These are phyloP conservation scores for Chaetomiaceae sp. DNA, from an alignment of 2,329 filamentous ascomycete genomes.

Conservation along the genomic window DNA sequence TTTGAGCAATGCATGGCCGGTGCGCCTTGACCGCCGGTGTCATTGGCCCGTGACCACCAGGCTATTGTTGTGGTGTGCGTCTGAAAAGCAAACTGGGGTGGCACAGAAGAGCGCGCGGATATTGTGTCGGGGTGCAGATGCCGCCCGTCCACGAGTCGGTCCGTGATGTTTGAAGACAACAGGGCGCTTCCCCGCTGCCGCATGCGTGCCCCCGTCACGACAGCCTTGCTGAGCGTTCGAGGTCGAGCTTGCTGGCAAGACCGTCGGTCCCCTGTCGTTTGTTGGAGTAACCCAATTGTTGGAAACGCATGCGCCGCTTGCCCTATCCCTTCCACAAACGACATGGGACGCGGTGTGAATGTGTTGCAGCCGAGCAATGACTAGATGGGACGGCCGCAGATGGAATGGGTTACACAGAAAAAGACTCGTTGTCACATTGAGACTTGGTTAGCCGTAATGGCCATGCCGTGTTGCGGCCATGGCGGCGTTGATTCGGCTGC, in stretches of 20 bases:
- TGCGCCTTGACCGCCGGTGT: slow-evolving; percentile 3
- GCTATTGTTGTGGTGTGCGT: slow-evolving; percentile 21
- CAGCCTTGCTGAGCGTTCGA: background rate
- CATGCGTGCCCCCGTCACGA: background rate
- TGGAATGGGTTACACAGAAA: slow-evolving; percentile 15
- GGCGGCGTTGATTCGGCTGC: background rate
- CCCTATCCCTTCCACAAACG: slow-evolving; percentile 9
- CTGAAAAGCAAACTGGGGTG: slow-evolving; percentile 23
- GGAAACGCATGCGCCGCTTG: slow-evolving; percentile 14
- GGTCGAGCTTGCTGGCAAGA: no score
- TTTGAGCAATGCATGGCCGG: slow-evolving; percentile 17
- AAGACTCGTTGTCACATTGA: slow-evolving; percentile 7
- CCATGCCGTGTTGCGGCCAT: slow-evolving; percentile 4
- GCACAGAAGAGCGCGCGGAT: slow-evolving; percentile 24
- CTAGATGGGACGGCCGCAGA: slow-evolving; percentile 7
- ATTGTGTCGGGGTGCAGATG: slow-evolving; percentile 22
- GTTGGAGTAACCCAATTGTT: background rate
- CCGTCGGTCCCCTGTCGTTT: background rate
- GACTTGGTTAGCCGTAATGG: background rate
- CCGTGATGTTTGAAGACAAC: background rate
- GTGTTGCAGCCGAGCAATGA: background rate
- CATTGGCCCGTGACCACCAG: slow-evolving; percentile 22
- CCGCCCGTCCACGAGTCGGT: background rate
- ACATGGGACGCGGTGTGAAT: background rate
- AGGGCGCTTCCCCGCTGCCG: background rate